Percentiles rank a stretch among this genome's conserved stretches.
These are phyloP conservation scores for Skeletonema tropicum DNA, from an alignment of 108 stramenopile genomes.

Conservation along the genomic window DNA sequence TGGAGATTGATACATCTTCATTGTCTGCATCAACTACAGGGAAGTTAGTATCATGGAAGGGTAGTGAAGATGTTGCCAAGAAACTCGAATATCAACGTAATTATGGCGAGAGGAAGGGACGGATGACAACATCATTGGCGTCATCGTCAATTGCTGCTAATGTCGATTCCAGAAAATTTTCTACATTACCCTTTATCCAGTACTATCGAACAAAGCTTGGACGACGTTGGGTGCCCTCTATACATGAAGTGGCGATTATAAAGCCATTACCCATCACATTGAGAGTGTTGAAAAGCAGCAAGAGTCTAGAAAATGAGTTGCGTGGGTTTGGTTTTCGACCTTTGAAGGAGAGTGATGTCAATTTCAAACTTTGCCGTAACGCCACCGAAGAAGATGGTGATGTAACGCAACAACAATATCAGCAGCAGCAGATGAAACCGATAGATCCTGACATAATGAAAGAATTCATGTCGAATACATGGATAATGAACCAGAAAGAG, in stretches of 20 bases:
- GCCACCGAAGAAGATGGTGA: neutral
- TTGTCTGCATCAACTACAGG: too few species aligned
- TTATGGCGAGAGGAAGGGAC: slow-evolving; percentile 18
- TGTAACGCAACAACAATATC: neutral
- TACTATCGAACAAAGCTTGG: slow-evolving; percentile 10
- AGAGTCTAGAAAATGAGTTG: slow-evolving; percentile 10
- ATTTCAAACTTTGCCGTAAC: neutral
- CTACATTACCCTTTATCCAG: neutral
- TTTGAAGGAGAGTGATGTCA: neutral
- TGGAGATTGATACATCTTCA: slow-evolving; percentile 1
- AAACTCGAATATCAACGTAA: slow-evolving; percentile 16
- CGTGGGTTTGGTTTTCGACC: slow-evolving; percentile 11
- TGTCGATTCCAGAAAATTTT: neutral
- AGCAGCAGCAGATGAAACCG: neutral
- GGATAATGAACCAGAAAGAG: neutral
- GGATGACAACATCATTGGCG: slow-evolving; percentile 7
- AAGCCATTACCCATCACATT: slow-evolving; percentile 14
- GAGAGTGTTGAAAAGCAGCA: slow-evolving; percentile 5
- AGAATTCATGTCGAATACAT: slow-evolving; percentile 15
- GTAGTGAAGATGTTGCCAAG: slow-evolving; percentile 14
- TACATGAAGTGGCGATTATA: slow-evolving; percentile 17
- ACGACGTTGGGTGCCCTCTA: slow-evolving; percentile 1
- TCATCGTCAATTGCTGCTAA: neutral
- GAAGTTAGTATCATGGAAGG: slow-evolving; percentile 20
- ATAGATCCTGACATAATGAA: neutral